phyloP scores from a whole-genome alignment of 164 flowering plant genomes.

The Piper longum region DNA sequence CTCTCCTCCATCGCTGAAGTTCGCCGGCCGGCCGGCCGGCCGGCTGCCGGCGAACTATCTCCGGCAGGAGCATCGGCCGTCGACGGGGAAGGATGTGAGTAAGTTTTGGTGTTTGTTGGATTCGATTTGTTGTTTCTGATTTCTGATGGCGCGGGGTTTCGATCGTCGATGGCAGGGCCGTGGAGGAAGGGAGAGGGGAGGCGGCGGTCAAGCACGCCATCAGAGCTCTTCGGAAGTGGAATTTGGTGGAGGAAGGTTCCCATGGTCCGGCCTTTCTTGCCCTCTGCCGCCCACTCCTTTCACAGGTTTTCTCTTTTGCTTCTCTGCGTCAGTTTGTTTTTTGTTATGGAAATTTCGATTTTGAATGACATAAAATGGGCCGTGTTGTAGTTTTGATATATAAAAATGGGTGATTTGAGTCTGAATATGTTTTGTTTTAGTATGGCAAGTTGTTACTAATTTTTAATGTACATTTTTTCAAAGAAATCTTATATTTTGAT shows the following conservation, averaged over 20 bases:
- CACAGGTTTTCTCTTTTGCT: conserved; percentile 31
- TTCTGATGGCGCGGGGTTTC: background rate
- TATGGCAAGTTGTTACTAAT: too few relatives aligned
- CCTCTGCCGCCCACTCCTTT: conserved; percentile 41
- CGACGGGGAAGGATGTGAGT: too few relatives aligned
- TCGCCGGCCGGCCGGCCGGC: too few relatives aligned
- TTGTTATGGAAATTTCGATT: background rate
- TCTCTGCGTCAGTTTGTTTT: background rate
- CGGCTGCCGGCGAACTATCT: too few relatives aligned
- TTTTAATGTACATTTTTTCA: too few relatives aligned
- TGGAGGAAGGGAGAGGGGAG: conserved; percentile 35
- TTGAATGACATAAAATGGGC: too few relatives aligned
- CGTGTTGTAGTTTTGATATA: too few relatives aligned
- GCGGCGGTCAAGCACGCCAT: conserved; percentile 68
- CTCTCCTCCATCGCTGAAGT: too few relatives aligned
- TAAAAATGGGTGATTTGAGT: too few relatives aligned
- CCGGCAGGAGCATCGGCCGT: too few relatives aligned
- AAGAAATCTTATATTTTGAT: too few relatives aligned
- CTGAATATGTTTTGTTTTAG: background rate
- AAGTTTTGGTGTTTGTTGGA: background rate
- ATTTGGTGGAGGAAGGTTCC: conserved; percentile 82
- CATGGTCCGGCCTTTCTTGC: conserved; percentile 74
- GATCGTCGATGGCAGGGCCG: conserved; percentile 26
- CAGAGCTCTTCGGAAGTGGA: conserved; percentile 67
- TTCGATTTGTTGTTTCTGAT: background rate